Percentiles rank a stretch among this genome's conserved stretches.
These are phyloP conservation scores for Wickerhamomyces rabaulensis DNA, from an alignment of 805 yeast genomes.

Conservation along the genomic window DNA sequence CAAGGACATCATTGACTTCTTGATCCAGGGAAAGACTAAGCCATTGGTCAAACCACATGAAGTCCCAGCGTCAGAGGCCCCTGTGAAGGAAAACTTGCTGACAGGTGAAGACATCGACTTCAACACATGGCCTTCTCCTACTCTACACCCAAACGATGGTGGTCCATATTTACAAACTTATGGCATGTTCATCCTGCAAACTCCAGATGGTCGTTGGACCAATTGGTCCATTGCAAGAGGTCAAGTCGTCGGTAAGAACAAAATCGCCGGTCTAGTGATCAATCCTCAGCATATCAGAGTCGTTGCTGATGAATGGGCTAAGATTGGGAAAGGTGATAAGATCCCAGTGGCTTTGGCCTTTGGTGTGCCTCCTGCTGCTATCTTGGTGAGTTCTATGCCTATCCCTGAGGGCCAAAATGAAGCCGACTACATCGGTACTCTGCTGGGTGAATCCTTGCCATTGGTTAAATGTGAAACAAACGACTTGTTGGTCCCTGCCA, in stretches of 20 bases:
- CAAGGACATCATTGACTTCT: slow-evolving; percentile 19
- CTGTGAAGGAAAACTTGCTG: slow-evolving; percentile 17
- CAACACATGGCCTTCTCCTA: slow-evolving; percentile 19
- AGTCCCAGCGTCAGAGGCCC: slow-evolving; percentile 11
- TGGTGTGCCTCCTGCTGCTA: slow-evolving; percentile 28
- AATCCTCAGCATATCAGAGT: slow-evolving; percentile 24
- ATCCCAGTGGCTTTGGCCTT: slow-evolving; percentile 24
- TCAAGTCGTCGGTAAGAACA: slow-evolving; percentile 21
- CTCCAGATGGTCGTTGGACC: slow-evolving; percentile 25
- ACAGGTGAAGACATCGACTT: slow-evolving; percentile 20
- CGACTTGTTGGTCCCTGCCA: slow-evolving; percentile 23
- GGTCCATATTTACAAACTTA: slow-evolving; percentile 26
- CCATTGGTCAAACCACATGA: background rate
- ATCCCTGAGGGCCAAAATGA: slow-evolving; percentile 16
- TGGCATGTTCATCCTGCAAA: slow-evolving; percentile 24
- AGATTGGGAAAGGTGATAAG: slow-evolving; percentile 12
- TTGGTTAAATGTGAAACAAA: slow-evolving; percentile 22
- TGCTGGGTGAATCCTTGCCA: slow-evolving; percentile 24
- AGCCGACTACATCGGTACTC: slow-evolving; percentile 23
- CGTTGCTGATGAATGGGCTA: slow-evolving; percentile 15
- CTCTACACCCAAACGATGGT: slow-evolving; percentile 22
- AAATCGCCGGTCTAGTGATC: slow-evolving; percentile 23
- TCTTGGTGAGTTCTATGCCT: slow-evolving; percentile 13
- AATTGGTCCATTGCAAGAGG: slow-evolving; percentile 28
- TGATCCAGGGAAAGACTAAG: slow-evolving; percentile 14